Evolutionary conservation across 768 basidiomycete genomes (phyloP).

Genomic region (Glaciozyma martinii): DNA sequence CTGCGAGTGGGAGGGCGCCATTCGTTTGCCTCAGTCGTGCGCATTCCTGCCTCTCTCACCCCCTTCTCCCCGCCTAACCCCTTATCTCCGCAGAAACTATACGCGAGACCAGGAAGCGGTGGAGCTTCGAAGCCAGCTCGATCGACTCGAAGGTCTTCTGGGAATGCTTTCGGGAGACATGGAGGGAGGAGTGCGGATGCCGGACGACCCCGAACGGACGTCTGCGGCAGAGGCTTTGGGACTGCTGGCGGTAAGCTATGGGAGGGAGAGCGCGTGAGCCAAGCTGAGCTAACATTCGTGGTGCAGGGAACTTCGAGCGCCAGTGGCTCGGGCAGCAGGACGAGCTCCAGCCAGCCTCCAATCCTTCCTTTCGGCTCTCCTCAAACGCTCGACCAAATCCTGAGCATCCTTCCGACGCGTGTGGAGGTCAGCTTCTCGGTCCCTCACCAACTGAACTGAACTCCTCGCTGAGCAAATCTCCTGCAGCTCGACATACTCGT

Average conservation of each 20-base stretch:
- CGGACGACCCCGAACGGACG: neutral
- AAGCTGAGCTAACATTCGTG: neutral
- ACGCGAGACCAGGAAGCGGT: conserved; percentile 2
- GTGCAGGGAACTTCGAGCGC: neutral
- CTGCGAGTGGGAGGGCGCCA: too few species aligned
- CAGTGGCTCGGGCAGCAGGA: neutral
- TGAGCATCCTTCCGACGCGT: neutral
- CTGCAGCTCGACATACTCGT: conserved; percentile 23
- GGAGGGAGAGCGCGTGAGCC: too few species aligned
- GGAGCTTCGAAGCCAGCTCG: conserved; percentile 5
- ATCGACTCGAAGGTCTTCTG: conserved; percentile 2
- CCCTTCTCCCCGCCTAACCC: neutral
- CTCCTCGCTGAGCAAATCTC: neutral
- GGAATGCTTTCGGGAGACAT: neutral
- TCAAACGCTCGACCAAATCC: neutral
- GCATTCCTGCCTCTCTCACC: neutral
- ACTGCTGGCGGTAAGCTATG: neutral
- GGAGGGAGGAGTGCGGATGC: neutral
- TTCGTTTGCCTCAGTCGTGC: too few species aligned
- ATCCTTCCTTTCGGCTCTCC: neutral
- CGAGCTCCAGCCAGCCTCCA: neutral
- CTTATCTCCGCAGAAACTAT: conserved; percentile 2
- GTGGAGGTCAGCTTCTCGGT: neutral
- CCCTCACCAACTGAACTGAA: neutral
- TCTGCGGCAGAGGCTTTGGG: neutral